Base-by-base conservation (phyloP, 306 rosid genomes). In the Sophora flavescens region DNA sequence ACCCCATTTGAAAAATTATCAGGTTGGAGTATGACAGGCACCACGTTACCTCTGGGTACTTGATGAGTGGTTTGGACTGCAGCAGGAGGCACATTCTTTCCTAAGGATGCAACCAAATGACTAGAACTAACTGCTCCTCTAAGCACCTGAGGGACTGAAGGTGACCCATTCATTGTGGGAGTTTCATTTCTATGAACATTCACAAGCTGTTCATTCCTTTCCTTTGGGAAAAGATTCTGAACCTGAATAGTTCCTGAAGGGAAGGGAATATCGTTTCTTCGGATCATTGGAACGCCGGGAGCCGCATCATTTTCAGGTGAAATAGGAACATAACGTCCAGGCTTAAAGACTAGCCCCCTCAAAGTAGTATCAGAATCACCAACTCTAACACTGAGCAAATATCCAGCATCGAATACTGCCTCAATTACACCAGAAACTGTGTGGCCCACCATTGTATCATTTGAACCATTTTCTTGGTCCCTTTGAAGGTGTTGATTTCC, bases 391-490 rank as follows among this genome's bases (percentile, higher is more conserved):
- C 89, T 84, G 57, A 95, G 89, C 78, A 95, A 79, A 88, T 88
- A 95, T 80, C 98, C 98, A 17, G 95, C 98, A 38, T 95, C 97
- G 80, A 95, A 95, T 72, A 84, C 88, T 28, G 91, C 98, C 81
- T 95, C 98, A 64, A 95, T 65, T 45, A 95, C 92, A 75, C 98
- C 96, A 50, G 91, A 85, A 48, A 95, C 97, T 13, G 42, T 79
- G 75, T 86, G 88, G 48, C 98, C 97, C 63, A 92, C 84, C 88
- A 85, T 71, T 28, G 68, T 82, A 80, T 88, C 82, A 56, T 78
- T 71, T 72, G 81, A 52, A 61, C 63, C 70, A 69, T 66, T 82
- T 74, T 70, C 78, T 41, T 86, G 77, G 60, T 82, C 85, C 38
- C 79, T 84, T 78, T 80, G 96, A 80, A 70, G 78, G 51, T 84